Evolutionary conservation across 2,329 filamentous ascomycete species (phyloP), one percentile per base, ranked within the genome.

Genomic region (Penicillium occitanis): DNA sequence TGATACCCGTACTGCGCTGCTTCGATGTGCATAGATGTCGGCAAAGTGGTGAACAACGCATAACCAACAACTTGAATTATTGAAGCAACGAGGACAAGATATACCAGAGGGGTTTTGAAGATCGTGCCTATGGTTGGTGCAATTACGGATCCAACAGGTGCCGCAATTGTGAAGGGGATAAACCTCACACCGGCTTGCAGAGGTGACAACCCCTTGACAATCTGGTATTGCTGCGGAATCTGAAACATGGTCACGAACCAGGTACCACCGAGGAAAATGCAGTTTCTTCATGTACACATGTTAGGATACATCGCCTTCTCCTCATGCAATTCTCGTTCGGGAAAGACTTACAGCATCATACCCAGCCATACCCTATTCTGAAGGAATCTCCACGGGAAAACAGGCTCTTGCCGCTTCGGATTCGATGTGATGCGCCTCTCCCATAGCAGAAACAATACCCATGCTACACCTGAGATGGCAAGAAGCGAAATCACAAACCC

Each of bases 51-150:
- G 1, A 73, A 70, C 2, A 80, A 70, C 0, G 75, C 75, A 14
- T 78, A 69, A 6, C 77, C 78, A 13, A 78, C 63, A 3, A 76
- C 66, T 64, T 78, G 75, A 22, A 80, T 66, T 1, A 68, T 66
- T 7, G 70, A 67, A 0, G 72, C 77, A n/a, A 70, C 67, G 2
- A 76, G 19, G 11, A 79, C 57, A 1, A 77, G 64, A 60, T 77
- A 77, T 22, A 75, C 69, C 7, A 76, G 73, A 10, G 74, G 59
- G 42, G 72, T 71, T 30, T 73, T 66, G 33, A 46, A 35, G 11
- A 19, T 33, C 5, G 58, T 55, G 10, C 30, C 62, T 22, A 64
- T 25, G 40, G 37, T 55, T 7, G 46, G 22, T 42, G 62, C 35
- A 17, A 63, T n/a, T 22, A 61, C 22, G 8, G 64, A 46, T 3